phyloP scores from a whole-genome alignment of 176 grass and related monocot genomes.

The Musa acuminata region DNA sequence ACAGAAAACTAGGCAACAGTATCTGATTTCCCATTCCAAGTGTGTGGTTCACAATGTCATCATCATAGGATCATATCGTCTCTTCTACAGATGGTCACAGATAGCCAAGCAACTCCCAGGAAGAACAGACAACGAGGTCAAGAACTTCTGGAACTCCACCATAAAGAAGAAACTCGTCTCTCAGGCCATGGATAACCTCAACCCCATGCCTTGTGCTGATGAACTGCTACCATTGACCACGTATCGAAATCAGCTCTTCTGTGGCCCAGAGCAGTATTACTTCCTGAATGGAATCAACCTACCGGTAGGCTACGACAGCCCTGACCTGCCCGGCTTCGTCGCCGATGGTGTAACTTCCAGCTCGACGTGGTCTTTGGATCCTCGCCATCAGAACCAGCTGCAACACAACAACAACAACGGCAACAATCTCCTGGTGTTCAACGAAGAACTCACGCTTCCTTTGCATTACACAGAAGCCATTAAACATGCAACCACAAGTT shows the following conservation, averaged over 20 bases:
- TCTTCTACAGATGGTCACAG: constrained; percentile 75
- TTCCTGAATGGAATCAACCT: constrained; percentile 42
- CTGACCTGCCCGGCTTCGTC: neutral
- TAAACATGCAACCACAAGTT: no score
- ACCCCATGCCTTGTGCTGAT: constrained; percentile 23
- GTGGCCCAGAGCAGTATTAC: constrained; percentile 39
- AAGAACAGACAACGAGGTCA: constrained; percentile 95
- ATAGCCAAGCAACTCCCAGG: constrained; percentile 97
- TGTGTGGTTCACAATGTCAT: no score
- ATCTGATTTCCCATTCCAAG: no score
- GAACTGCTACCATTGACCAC: neutral
- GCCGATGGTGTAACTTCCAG: neutral
- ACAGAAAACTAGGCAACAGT: no score
- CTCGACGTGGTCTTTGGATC: neutral
- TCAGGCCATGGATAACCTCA: constrained; percentile 39
- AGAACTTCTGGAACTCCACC: constrained; percentile 99
- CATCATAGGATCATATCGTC: no score
- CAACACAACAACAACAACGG: constrained; percentile 6
- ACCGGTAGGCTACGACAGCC: constrained; percentile 12
- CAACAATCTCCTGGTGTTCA: constrained; percentile 21
- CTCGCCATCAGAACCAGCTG: neutral
- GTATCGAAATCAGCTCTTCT: constrained; percentile 8
- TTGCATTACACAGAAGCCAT: neutral
- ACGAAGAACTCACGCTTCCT: constrained; percentile 14
- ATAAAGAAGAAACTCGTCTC: constrained; percentile 95